Evolutionary conservation across 2,329 filamentous ascomycete genomes (phyloP), one percentile per base, ranked within the genome.

Genomic region (Aphanocladium album): DNA sequence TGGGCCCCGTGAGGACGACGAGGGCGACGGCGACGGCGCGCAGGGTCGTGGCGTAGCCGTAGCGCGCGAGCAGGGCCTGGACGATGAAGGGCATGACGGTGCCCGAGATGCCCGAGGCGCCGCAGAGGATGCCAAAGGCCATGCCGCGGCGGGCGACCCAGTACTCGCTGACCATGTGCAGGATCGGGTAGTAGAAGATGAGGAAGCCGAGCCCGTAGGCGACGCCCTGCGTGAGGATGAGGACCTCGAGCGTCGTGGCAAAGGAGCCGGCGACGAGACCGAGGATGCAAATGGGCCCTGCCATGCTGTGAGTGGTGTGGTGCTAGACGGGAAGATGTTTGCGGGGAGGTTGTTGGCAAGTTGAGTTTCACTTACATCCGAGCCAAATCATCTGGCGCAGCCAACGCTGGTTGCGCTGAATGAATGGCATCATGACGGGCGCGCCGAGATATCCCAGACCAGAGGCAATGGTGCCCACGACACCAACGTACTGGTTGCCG

Each of bases 191-290:
- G 25, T 71, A 72, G 60, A 77, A 69, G 25, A 73, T 71, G 9
- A 73, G 63, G 60, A 77, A 77, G 1, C 76, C 75, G 0, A 76
- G 21, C 4, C 75, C 75, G 50, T 76, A 76, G 5, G 72, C 65
- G 1, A 77, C 68, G 8, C 76, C 76, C 62, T 77, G 76, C 0
- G 74, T 77, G 5, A 71, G 66, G 51, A 78, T 75, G 60, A 76
- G 70, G 1, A 60, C 65, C n/a, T 66, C 65, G 6, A 78, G 60
- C 0, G 67, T 69, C 0, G 65, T 62, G 3, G 71, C 67, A 62
- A 77, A 77, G 1, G 71, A 74, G 12, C 68, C 73, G 0, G 64
- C 53, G 2, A 73, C 57, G 3, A 79, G 66, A 0, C 72, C 74
- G 0, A 68, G 19, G 27, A 79, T 71, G 64, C 75, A 78, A 0